phyloP scores from a whole-genome alignment of 768 basidiomycete species.

The Russula abietina region DNA sequence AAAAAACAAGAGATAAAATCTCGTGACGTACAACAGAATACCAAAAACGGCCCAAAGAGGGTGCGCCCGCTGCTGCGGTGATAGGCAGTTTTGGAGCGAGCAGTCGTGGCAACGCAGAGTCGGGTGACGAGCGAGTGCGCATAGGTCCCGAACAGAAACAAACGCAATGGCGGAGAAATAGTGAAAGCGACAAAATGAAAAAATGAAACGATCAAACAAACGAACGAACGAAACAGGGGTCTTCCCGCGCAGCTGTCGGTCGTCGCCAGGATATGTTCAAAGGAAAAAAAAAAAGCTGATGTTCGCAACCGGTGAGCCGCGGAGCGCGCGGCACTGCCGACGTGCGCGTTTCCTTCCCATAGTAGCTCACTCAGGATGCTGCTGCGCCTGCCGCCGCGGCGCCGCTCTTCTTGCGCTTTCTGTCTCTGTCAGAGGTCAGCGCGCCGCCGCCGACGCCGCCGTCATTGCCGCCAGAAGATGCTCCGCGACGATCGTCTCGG shows the following conservation, averaged over 20 bases:
- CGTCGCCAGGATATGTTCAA: background rate
- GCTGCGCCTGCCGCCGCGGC: constrained; percentile 16
- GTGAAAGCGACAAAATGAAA: background rate
- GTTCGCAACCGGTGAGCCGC: constrained; percentile 4
- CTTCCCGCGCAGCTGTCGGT: background rate
- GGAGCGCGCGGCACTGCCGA: constrained; percentile 12
- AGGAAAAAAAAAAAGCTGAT: background rate
- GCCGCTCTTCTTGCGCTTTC: constrained; percentile 19
- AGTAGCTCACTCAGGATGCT: constrained; percentile 6
- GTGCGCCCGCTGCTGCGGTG: background rate
- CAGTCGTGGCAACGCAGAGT: background rate
- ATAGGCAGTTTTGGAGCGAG: background rate
- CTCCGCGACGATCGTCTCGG: constrained; percentile 11
- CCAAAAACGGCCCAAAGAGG: background rate
- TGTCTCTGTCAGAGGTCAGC: background rate
- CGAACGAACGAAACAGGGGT: background rate
- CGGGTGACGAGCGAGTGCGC: background rate
- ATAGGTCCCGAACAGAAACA: background rate
- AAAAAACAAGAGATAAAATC: background rate
- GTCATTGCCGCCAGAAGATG: background rate
- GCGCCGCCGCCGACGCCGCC: background rate
- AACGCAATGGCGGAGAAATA: background rate
- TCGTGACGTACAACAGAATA: background rate
- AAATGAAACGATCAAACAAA: background rate
- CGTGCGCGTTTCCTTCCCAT: background rate